Evolutionary conservation across 2,329 filamentous ascomycete species (phyloP).

Genomic region (Alternaria angustiovoidea): DNA sequence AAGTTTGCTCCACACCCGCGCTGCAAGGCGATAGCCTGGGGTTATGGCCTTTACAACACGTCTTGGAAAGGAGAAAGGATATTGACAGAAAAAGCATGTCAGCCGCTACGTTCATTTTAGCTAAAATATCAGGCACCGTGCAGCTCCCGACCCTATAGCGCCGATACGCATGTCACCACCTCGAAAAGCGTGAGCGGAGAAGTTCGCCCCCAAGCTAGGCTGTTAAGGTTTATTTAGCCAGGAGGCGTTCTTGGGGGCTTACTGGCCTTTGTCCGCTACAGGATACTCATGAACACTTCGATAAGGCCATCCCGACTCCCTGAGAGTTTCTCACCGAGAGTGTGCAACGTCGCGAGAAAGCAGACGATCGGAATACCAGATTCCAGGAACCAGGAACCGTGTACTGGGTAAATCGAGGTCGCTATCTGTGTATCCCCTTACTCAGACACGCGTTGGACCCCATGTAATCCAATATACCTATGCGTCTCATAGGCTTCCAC

Average conservation of each 20-base stretch:
- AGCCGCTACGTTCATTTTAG: neutral
- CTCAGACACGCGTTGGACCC: constrained; percentile 4
- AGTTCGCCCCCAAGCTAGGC: neutral
- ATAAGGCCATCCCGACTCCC: neutral
- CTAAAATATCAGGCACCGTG: neutral
- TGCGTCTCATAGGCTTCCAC: constrained; percentile 1
- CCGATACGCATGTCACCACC: neutral
- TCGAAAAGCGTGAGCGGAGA: neutral
- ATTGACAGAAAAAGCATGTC: neutral
- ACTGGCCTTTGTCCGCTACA: neutral
- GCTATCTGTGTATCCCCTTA: neutral
- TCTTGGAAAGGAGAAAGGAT: neutral
- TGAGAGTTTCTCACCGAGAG: neutral
- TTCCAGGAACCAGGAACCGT: constrained; percentile 1
- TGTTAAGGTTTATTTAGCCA: neutral
- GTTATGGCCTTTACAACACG: neutral
- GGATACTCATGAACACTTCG: neutral
- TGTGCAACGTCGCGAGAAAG: neutral
- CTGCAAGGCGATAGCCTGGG: neutral
- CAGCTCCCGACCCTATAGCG: neutral
- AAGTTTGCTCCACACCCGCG: neutral
- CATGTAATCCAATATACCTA: constrained; percentile 2
- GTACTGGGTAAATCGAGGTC: neutral
- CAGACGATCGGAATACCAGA: neutral
- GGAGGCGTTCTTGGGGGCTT: neutral